These are phyloP conservation scores for Karstenula rhodostoma DNA, from an alignment of 2,329 filamentous ascomycete genomes.

Conservation along the genomic window DNA sequence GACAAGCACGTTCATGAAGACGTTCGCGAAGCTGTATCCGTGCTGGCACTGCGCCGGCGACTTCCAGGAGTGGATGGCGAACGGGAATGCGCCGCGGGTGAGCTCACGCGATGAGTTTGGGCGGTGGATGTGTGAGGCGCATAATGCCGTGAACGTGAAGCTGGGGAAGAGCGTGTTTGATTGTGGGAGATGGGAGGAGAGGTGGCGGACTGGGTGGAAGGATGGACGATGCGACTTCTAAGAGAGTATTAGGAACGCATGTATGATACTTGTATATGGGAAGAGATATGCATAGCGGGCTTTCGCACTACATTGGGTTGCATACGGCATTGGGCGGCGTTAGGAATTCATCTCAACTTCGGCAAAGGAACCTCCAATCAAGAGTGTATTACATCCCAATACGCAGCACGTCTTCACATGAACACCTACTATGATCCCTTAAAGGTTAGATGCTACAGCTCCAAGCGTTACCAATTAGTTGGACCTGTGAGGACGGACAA, in stretches of 20 bases:
- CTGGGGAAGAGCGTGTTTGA: constrained; percentile 91
- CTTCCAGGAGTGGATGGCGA: constrained; percentile 81
- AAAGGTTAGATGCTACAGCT: not conserved
- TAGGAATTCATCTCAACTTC: constrained; percentile 19
- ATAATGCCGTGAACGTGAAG: constrained; percentile 89
- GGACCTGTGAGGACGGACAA: not conserved
- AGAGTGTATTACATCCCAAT: constrained; percentile 16
- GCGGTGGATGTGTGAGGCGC: constrained; percentile 82
- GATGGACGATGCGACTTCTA: constrained; percentile 70
- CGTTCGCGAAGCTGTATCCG: constrained; percentile 89
- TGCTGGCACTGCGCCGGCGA: constrained; percentile 97
- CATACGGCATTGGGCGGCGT: constrained; percentile 19
- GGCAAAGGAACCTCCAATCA: constrained; percentile 8
- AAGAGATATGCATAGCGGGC: constrained; percentile 8
- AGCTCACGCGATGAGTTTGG: constrained; percentile 74
- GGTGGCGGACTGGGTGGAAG: constrained; percentile 91
- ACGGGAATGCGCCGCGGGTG: constrained; percentile 69
- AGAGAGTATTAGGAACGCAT: not conserved
- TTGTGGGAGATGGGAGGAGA: constrained; percentile 88
- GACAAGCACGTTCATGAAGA: constrained; percentile 76
- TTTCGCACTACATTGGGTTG: not conserved
- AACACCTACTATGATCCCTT: not conserved
- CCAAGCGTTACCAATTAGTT: not conserved
- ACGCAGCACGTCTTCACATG: not conserved
- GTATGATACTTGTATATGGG: too few relatives aligned